Evolutionary conservation across 2,329 filamentous ascomycete species (phyloP), one percentile per base, ranked within the genome.

Genomic region (Onygena corvina): DNA sequence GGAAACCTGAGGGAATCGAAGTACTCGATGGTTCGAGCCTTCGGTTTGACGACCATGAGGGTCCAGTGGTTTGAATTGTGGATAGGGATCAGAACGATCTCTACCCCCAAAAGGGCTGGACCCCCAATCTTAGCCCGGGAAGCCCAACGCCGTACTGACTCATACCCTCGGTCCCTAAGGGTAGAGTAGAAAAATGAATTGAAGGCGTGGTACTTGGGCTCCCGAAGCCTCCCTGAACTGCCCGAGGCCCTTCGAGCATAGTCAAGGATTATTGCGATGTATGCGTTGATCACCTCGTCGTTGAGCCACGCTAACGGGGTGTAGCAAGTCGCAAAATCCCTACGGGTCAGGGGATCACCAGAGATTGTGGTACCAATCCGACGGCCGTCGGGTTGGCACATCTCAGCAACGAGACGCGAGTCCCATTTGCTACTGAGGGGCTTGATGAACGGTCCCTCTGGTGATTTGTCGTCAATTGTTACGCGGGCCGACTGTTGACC

Each of bases 21-120:
- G 53, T 74, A 66, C 48, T 73, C 70, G 48, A 74, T 70, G 1
- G 64, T 67, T 34, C 64, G 64, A 35, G 61, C 61, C 11, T 52
- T 52, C 4, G 71, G 71, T n/a, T 63, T 66, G 29, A 74, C 61
- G 20, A 73, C 67, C 46, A 70, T 60, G 9, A 74, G 57, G 3
- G 71, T 73, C 71, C 71, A 74, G 53, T 74, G 71, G n/a, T 56
- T 53, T 16, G 57, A 58, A 47, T 69, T 59, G 52, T 74, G 70
- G 27, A 74, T 65, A 0, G 71, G 71, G 14, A 74, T 64, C 53
- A 72, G 73, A 16, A 74, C 64, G 1, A 61, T 66, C 47, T 74
- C 67, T 16, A 71, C 67, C 33, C 69, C 57, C 33, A 74, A 56
- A n/a, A 74, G 59, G 33, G 54, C 55, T 36, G 64, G 59, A 4